These are phyloP conservation scores for Volutella citrinella DNA, from an alignment of 2,329 filamentous ascomycete genomes.

Conservation along the genomic window DNA sequence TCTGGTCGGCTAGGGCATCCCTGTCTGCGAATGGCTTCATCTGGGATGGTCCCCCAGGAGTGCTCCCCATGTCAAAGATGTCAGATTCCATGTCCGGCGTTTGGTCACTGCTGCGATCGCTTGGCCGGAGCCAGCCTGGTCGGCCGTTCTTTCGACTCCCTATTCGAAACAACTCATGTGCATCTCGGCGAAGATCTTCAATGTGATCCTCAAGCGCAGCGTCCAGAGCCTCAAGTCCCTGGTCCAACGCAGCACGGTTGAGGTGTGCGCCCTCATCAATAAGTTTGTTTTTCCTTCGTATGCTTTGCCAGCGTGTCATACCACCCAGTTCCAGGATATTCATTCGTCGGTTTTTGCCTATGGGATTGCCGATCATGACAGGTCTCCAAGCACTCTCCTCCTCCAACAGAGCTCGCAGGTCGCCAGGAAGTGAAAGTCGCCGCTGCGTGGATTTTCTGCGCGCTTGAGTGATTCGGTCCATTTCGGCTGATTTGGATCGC, in stretches of 20 bases:
- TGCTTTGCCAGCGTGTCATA: conserved; percentile 71
- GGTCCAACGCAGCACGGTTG: conserved; percentile 33
- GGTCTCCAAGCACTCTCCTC: conserved; percentile 64
- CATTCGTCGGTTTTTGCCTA: conserved; percentile 65
- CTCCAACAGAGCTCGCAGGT: conserved; percentile 39
- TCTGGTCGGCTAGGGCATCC: conserved; percentile 36
- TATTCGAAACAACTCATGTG: conserved; percentile 29
- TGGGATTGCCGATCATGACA: conserved; percentile 68
- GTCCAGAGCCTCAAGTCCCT: conserved; percentile 35
- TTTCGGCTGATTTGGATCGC: conserved; percentile 51
- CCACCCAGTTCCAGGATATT: conserved; percentile 68
- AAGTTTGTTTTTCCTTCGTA: conserved; percentile 58
- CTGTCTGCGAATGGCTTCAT: conserved; percentile 25
- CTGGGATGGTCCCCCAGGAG: conserved; percentile 11
- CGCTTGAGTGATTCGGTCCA: conserved; percentile 49
- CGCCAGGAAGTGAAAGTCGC: conserved; percentile 39
- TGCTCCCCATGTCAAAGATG: too few species aligned
- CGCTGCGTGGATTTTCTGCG: conserved; percentile 47
- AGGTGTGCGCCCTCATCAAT: conserved; percentile 44
- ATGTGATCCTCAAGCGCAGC: conserved; percentile 37
- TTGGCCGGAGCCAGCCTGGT: conserved; percentile 21
- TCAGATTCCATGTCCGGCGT: conserved; percentile 25
- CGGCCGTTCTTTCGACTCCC: conserved; percentile 23
- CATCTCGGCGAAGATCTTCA: conserved; percentile 31
- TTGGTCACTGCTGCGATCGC: conserved; percentile 28